Evolutionary conservation across 768 basidiomycete species (phyloP).

Genomic region (Boletus vinaceobasis): DNA sequence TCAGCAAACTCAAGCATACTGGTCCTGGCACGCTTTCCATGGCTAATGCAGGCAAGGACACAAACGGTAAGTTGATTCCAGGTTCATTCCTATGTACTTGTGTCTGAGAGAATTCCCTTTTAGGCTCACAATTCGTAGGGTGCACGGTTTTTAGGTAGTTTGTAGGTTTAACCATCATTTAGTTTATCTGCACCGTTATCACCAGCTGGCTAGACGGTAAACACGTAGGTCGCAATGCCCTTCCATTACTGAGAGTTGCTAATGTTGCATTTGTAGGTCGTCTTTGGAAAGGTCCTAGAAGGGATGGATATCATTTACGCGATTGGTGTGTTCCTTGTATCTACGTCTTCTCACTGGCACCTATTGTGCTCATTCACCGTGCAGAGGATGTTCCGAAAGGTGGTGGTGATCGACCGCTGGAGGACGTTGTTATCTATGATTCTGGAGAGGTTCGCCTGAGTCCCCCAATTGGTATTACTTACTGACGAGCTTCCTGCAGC

Average conservation of each 20-base stretch:
- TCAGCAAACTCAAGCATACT: slow-evolving; percentile 93
- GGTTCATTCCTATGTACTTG: not conserved
- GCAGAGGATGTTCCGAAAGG: slow-evolving; percentile 75
- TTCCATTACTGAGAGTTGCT: not conserved
- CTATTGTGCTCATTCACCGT: slow-evolving; percentile 8
- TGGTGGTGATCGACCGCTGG: slow-evolving; percentile 63
- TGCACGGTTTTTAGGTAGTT: not conserved
- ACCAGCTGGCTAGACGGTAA: slow-evolving; percentile 91
- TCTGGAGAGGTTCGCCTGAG: slow-evolving; percentile 73
- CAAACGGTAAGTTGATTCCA: slow-evolving; percentile 63
- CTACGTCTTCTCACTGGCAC: not conserved
- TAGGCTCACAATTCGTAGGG: slow-evolving; percentile 85
- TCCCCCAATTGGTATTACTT: slow-evolving; percentile 9
- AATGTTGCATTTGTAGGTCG: slow-evolving; percentile 54
- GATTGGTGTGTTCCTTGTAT: slow-evolving; percentile 55
- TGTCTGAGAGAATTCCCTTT: slow-evolving; percentile 2
- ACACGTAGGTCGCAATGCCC: slow-evolving; percentile 51
- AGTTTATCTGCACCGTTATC: slow-evolving; percentile 90
- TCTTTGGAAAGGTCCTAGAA: slow-evolving; percentile 89
- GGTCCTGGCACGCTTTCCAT: slow-evolving; percentile 85
- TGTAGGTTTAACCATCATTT: not conserved
- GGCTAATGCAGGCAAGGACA: slow-evolving; percentile 92
- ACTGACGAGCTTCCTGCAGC: slow-evolving; percentile 33
- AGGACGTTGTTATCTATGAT: slow-evolving; percentile 77
- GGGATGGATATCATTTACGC: slow-evolving; percentile 82